Evolutionary conservation across 768 basidiomycete species (phyloP).

Genomic region (Tremella fuciformis): DNA sequence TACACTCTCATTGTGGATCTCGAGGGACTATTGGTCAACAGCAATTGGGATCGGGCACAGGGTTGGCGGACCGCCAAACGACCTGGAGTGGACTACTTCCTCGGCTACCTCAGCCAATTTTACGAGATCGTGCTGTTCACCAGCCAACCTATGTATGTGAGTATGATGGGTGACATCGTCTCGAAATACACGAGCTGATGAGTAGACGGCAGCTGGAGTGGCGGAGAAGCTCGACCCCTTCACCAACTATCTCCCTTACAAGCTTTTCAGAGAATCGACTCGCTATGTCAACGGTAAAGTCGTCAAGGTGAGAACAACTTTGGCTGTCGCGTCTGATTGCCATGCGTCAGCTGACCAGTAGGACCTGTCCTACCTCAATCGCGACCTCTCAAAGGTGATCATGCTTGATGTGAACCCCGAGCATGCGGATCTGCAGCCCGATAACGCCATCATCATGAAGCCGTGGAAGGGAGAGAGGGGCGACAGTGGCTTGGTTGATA

Average conservation of each 20-base stretch:
- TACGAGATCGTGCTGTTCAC: slow-evolving; percentile 98
- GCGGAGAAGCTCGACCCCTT: slow-evolving; percentile 93
- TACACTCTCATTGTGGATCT: slow-evolving; percentile 88
- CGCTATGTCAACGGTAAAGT: slow-evolving; percentile 74
- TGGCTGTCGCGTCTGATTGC: neutral
- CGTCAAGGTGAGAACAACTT: slow-evolving; percentile 65
- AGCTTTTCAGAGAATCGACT: slow-evolving; percentile 89
- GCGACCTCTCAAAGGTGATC: slow-evolving; percentile 85
- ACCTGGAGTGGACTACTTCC: slow-evolving; percentile 96
- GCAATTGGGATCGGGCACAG: slow-evolving; percentile 89
- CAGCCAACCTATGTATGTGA: slow-evolving; percentile 78
- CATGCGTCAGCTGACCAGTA: slow-evolving; percentile 39
- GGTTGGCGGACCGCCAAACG: slow-evolving; percentile 98
- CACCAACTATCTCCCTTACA: slow-evolving; percentile 80
- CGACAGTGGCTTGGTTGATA: slow-evolving; percentile 72
- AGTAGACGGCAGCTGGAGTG: slow-evolving; percentile 78
- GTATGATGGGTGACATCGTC: slow-evolving; percentile 49
- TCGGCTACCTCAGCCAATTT: slow-evolving; percentile 94
- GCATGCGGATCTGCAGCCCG: slow-evolving; percentile 73
- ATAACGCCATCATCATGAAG: slow-evolving; percentile 78
- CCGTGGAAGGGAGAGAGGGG: slow-evolving; percentile 80
- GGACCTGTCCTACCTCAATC: slow-evolving; percentile 92
- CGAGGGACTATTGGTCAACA: slow-evolving; percentile 85
- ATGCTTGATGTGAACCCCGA: slow-evolving; percentile 79
- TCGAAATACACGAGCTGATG: slow-evolving; percentile 6